Base-by-base conservation (phyloP, 2,329 filamentous ascomycete genomes). In the Colletotrichum falcatum region DNA sequence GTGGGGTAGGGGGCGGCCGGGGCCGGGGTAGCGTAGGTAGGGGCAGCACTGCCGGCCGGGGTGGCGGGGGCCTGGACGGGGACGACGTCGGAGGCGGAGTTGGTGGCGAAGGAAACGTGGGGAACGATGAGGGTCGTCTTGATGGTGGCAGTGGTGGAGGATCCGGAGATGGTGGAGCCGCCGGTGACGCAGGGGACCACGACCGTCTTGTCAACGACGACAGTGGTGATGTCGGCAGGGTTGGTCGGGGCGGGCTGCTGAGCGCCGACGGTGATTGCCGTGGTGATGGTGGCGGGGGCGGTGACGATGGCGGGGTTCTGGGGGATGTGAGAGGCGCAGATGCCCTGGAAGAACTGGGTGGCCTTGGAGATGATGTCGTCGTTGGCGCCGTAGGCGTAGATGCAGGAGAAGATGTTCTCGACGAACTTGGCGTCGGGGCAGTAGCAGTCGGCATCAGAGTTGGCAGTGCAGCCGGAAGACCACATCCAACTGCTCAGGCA, bases 401-500 rank as follows among this genome's bases (percentile, higher is more conserved):
- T 86, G 83, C 95, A 98, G 72, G 88, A 84, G 81, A 93, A 95
- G 79, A 98, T 90, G 78, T 91, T 91, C 80, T 90, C 85, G 78
- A 94, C 92, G 83, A 96, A 95, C 65, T 89, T 84, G 71, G 87
- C 81, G 78, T 92, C 88, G 75, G 93, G 92, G 90, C 95, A 98
- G 91, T 93, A 97, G 89, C 95, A 98, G 74, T 83, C 82, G 70
- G 87, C 83, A 78, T 97, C 94, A 53, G 92, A 91, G 90, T 97
- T 97, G 84, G 93, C 90, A 76, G 87, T 87, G 89, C 95, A 98
- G 78, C 88, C 84, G 61, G 77, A 71, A 72, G 86, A 83, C 79
- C 89, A 88, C 77, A 97, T 83, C 93, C 94, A 98, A 77, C 94
- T 97, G 88, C 95, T 96, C 83, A 98, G 85, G 86, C 95, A 98